Conservation (phyloP, 2,329 filamentous ascomycete genomes). For the Paecilomyces dactylethromorphus region DNA sequence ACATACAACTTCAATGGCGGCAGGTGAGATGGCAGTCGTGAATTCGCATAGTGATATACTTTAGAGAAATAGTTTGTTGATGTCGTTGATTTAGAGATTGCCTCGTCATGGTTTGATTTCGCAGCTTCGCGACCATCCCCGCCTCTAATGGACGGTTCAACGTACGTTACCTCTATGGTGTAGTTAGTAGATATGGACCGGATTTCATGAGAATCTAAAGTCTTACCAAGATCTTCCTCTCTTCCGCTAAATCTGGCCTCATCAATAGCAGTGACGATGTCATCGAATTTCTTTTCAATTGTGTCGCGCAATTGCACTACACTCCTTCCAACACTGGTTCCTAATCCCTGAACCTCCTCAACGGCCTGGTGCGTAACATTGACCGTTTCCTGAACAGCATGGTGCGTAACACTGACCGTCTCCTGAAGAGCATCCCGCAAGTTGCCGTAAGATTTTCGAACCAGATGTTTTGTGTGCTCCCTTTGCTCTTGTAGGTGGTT, state of each 20-base stretch:
- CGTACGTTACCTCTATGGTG: background rate
- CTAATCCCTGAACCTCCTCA: background rate
- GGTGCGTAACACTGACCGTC: background rate
- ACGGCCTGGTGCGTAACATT: background rate
- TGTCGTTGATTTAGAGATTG: background rate
- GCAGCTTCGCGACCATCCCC: background rate
- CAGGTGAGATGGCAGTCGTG: slow-evolving; percentile 61
- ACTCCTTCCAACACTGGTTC: background rate
- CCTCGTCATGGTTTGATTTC: background rate
- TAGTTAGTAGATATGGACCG: background rate
- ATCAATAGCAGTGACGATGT: background rate
- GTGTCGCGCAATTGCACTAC: background rate
- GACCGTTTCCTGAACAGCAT: background rate
- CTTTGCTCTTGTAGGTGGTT: background rate
- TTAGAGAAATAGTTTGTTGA: slow-evolving; percentile 61
- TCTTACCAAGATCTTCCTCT: background rate
- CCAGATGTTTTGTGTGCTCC: background rate
- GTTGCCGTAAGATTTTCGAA: background rate
- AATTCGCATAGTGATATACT: slow-evolving; percentile 72
- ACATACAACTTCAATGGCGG: slow-evolving; percentile 61
- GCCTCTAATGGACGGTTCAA: background rate
- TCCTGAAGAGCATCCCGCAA: background rate
- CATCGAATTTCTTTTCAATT: background rate
- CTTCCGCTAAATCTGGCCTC: background rate
- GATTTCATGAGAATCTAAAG: background rate